Evolutionary conservation across 2,329 filamentous ascomycete species (phyloP).

Genomic region (Trichoderma sp.): DNA sequence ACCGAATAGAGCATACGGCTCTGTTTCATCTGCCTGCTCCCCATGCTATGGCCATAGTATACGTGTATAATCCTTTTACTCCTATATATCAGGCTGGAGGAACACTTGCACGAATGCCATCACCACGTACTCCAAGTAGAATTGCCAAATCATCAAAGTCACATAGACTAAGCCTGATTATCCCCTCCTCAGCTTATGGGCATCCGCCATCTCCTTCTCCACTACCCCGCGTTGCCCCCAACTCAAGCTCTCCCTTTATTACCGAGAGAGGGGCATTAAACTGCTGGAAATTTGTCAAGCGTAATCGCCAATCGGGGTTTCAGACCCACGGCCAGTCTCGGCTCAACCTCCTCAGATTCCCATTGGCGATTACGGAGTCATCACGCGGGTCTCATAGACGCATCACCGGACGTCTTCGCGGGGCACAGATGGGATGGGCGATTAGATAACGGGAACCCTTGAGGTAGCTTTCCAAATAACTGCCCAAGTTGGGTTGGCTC

Average conservation of each 20-base stretch:
- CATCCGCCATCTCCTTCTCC: neutral
- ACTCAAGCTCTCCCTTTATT: neutral
- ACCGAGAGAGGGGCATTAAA: slow-evolving; percentile 18
- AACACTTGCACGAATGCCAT: neutral
- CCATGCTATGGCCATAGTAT: neutral
- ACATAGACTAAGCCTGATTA: neutral
- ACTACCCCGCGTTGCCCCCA: slow-evolving; percentile 20
- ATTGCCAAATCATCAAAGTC: neutral
- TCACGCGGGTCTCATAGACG: neutral
- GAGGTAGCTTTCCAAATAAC: neutral
- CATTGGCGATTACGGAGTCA: slow-evolving; percentile 15
- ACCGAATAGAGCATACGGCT: neutral
- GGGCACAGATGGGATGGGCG: neutral
- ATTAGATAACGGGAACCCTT: slow-evolving; percentile 15
- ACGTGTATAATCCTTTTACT: neutral
- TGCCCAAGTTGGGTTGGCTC: neutral
- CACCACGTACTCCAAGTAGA: neutral
- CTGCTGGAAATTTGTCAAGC: neutral
- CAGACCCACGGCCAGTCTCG: slow-evolving; percentile 17
- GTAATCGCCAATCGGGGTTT: slow-evolving; percentile 19
- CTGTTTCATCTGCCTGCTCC: neutral
- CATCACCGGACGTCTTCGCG: slow-evolving; percentile 14
- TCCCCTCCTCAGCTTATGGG: neutral
- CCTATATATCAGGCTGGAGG: neutral
- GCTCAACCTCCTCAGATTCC: slow-evolving; percentile 17